Evolutionary conservation across 805 yeast genomes (phyloP), one percentile per base, ranked within the genome.

Genomic region (Teunomyces lycoperdinae): DNA sequence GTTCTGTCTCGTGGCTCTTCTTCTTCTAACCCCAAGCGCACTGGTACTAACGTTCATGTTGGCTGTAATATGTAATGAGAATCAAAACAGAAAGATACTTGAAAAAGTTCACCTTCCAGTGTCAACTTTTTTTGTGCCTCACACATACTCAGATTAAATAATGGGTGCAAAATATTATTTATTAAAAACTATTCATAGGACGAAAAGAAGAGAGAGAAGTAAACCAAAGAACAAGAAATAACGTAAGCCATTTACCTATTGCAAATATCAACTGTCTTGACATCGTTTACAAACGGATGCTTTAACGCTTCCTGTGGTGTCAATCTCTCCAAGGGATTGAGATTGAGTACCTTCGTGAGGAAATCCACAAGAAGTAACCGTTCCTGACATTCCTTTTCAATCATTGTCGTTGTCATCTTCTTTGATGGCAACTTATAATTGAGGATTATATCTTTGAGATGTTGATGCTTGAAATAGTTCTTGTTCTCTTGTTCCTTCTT

Each of bases 271-370:
- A 45, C 45, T 20, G 42, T 47, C 13, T 43, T 46, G 10, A 56
- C 53, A 44, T 68, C 73, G 42, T 52, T 86, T 14, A 94, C 81
- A 64, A 94, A 94, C 0, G 98, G 97, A 68, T 94, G 99, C 64
- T 80, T 73, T 11, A 84, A 73, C 0, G 98, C 99, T 64, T 94
- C 97, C 56, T 89, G 96, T 9, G 99, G 99, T 0, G 97, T 89
- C 86, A 97, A 87, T 57, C 99, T 80, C 64, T 90, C 96, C 57
- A 94, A 76, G 0, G 99, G 99, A 64, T 92, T 91, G 58, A 89
- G 66, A 54, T 85, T 88, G 51, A 94, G 71, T 8, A 89, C 77
- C 24, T 96, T 96, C 38, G 74, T 67, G 43, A 94, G 73, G 57
- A 94, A 89, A 64, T 92, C 96, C 24, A 84, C 73, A 48, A 92